Conservation (phyloP, 1,284 basidiomycete genomes). For the Entoloma clypeatum region DNA sequence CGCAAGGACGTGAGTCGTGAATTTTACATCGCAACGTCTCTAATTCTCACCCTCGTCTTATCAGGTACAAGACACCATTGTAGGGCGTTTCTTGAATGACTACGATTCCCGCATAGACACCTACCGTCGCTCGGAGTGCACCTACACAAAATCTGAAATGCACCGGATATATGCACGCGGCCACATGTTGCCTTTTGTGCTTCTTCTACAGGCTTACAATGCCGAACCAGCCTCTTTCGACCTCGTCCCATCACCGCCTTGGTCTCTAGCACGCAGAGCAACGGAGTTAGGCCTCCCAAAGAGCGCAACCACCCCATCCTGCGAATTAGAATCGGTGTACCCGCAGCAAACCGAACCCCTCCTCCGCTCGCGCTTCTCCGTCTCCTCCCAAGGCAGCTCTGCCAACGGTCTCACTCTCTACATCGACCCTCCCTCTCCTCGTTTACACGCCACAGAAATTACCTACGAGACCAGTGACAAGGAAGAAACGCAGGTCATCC, state of each 20-base stretch:
- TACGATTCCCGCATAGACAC: slow-evolving; percentile 5
- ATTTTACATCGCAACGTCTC: not conserved
- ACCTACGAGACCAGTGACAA: no score
- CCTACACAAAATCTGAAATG: slow-evolving; percentile 5
- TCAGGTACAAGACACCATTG: slow-evolving; percentile 14
- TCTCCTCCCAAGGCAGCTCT: no score
- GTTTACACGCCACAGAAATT: no score
- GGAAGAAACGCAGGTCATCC: no score
- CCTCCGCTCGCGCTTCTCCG: no score
- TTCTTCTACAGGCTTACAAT: slow-evolving; percentile 5
- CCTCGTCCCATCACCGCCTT: not conserved
- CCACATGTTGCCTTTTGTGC: slow-evolving; percentile 12
- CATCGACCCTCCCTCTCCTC: no score
- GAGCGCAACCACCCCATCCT: not conserved
- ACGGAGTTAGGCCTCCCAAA: not conserved
- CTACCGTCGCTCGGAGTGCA: slow-evolving; percentile 6
- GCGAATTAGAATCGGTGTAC: slow-evolving; percentile 9
- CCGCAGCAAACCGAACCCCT: slow-evolving; percentile 8
- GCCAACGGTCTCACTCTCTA: no score
- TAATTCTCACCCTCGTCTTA: not conserved
- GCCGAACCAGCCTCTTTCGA: slow-evolving; percentile 1
- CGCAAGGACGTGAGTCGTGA: slow-evolving; percentile 10
- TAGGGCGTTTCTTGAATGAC: slow-evolving; percentile 11
- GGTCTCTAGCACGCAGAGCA: not conserved
- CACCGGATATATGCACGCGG: slow-evolving; percentile 10